Evolutionary conservation across 192 early-diverging fungal genomes (phyloP).

Genomic region (Backusella morwellensis): DNA sequence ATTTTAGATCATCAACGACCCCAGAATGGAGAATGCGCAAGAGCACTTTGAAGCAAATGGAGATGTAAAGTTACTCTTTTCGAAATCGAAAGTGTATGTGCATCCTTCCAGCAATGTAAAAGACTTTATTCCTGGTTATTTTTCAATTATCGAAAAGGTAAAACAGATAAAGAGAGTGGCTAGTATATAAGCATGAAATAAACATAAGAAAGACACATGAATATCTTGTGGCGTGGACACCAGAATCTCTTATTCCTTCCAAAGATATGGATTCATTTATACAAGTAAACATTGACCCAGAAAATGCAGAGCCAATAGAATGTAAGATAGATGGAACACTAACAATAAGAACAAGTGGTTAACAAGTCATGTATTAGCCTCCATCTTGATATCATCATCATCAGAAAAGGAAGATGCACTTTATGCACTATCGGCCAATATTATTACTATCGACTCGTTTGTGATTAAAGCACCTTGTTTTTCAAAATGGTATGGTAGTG

Average conservation of each 20-base stretch:
- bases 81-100: constrained; percentile 71
- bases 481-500: constrained; percentile 66
- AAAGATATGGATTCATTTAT: constrained; percentile 62
- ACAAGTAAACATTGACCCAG: constrained; percentile 55
- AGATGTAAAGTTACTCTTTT: constrained; percentile 51
- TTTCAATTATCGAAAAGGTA: constrained; percentile 63
- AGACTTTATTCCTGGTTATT: constrained; percentile 65
- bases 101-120: constrained; percentile 58
- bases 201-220: constrained; percentile 32
- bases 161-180: neutral
- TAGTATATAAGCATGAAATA: neutral
- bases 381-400: constrained; percentile 10
- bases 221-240: constrained; percentile 71
- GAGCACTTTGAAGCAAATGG: neutral
- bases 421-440: constrained; percentile 63
- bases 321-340: neutral
- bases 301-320: constrained; percentile 24
- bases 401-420: constrained; percentile 31
- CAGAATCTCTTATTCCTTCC: constrained; percentile 58
- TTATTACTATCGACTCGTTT: constrained; percentile 58
- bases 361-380: neutral
- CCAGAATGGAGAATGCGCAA: neutral
- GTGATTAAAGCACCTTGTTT: constrained; percentile 65
- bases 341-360: neutral
- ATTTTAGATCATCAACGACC: constrained; percentile 6